Conservation (phyloP, 1,139 yeast species). For the Protomyces macrosporus region DNA sequence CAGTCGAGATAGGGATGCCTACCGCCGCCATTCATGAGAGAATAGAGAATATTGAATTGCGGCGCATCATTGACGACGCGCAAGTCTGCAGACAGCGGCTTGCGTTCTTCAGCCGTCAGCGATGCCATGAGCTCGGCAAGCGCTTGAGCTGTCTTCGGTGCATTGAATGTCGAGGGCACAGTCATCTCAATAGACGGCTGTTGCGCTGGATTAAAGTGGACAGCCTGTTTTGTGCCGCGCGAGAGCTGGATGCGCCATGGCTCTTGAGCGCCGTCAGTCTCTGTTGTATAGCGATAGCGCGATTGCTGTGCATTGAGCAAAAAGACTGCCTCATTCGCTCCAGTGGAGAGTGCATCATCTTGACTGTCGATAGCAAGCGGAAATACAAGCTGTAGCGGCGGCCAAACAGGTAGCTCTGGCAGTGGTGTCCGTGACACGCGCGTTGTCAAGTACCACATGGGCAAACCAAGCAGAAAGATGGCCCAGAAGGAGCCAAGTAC, state of each 20-base stretch:
- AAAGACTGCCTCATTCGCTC: conserved; percentile 52
- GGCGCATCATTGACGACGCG: conserved; percentile 47
- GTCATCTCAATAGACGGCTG: conserved; percentile 33
- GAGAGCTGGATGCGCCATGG: background rate
- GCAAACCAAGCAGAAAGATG: conserved; percentile 59
- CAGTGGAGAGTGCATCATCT: conserved; percentile 41
- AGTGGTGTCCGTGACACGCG: conserved; percentile 69
- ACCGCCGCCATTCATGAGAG: conserved; percentile 55
- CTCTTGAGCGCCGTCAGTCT: conserved; percentile 40
- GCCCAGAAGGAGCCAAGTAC: conserved; percentile 26
- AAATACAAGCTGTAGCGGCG: background rate
- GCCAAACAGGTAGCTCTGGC: conserved; percentile 43
- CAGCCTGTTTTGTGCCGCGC: conserved; percentile 40
- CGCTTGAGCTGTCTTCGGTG: background rate
- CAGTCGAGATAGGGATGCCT: conserved; percentile 46
- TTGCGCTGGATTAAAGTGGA: conserved; percentile 39
- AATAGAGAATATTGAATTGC: conserved; percentile 61
- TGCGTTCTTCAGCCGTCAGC: conserved; percentile 2
- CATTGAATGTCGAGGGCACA: conserved; percentile 32
- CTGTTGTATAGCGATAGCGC: conserved; percentile 35
- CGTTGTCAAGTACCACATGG: conserved; percentile 68
- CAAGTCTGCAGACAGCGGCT: conserved; percentile 1
- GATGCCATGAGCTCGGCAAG: conserved; percentile 6
- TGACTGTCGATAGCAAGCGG: conserved; percentile 43
- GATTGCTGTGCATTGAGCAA: conserved; percentile 30